These are phyloP conservation scores for Carex scoparia DNA, from an alignment of 176 grass and related monocot species.

Conservation along the genomic window DNA sequence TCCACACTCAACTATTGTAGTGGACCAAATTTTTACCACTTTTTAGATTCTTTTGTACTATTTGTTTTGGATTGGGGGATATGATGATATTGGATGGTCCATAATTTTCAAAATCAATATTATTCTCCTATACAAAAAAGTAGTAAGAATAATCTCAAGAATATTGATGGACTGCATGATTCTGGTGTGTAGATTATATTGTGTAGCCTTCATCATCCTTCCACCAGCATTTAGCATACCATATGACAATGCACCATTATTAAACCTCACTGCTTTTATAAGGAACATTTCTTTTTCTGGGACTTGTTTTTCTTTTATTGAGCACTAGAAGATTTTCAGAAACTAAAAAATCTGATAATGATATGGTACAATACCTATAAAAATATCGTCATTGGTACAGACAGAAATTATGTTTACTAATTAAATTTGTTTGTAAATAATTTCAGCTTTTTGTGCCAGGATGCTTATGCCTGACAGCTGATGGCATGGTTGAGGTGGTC, in stretches of 20 bases:
- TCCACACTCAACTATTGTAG: neutral
- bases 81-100: neutral
- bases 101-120: neutral
- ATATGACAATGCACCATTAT: neutral
- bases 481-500: constrained; percentile 66
- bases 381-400: neutral
- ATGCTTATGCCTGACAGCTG: constrained; percentile 62
- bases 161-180: neutral
- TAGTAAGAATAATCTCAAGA: neutral
- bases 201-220: too few species aligned
- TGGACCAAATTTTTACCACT: neutral
- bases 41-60: neutral
- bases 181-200: neutral
- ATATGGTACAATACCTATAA: neutral
- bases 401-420: neutral
- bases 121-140: neutral
- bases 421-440: constrained; percentile 7
- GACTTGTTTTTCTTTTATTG: neutral
- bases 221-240: too few species aligned
- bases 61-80: neutral
- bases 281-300: neutral
- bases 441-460: constrained; percentile 83
- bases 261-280: neutral
- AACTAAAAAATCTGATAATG: neutral
- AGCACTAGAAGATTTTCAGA: neutral